Evolutionary conservation across 1,284 basidiomycete genomes (phyloP), one percentile per base, ranked within the genome.

Genomic region (Waitea zeae): DNA sequence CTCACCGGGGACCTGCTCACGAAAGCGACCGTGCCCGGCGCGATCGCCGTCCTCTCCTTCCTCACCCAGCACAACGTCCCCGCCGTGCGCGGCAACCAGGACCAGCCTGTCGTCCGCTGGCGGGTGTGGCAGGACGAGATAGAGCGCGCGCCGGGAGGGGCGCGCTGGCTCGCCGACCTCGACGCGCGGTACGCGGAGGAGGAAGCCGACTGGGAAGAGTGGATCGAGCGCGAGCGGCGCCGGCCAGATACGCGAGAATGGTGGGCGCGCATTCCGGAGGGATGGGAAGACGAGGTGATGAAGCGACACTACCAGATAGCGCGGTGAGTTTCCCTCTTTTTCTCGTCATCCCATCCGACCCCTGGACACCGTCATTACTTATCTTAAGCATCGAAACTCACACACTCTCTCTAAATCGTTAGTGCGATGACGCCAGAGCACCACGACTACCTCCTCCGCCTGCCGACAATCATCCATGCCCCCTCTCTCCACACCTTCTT

Each of bases 31-130:
- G n/a, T n/a, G n/a, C 51, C 65, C 0, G 67, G 70, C 14, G 79
- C 82, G 0, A 54, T 77, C 37, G 58, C 68, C 12, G 65, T 82
- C 13, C 52, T 92, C 9, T 52, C 61, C 12, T 83, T 69, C 52
- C 64, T 89, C 61, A 55, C 71, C 2, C 46, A 54, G 7, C 51
- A 76, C 46, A 64, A 71, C 37, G 57, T 78, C 20, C 61, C 61
- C 19, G 86, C 83, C 12, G 83, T 92, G 3, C 70, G 89, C 28
- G 89, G 89, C 0, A 95, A 95, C 49, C 84, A 93, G 47, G 89
- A 95, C 56, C 84, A 93, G 48, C 65, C 67, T 42, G 70, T 89
- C 33, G 64, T 92, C 27, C 79, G 88, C 53, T 92, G 88, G 87
- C 65, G 75, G 24, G 60, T 63, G 2, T 95, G 87, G 86, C 66